Percentiles rank a stretch among this genome's conserved stretches.
Conservation (phyloP, 2,329 filamentous ascomycete species). For the Pezicula neosporulosa region DNA sequence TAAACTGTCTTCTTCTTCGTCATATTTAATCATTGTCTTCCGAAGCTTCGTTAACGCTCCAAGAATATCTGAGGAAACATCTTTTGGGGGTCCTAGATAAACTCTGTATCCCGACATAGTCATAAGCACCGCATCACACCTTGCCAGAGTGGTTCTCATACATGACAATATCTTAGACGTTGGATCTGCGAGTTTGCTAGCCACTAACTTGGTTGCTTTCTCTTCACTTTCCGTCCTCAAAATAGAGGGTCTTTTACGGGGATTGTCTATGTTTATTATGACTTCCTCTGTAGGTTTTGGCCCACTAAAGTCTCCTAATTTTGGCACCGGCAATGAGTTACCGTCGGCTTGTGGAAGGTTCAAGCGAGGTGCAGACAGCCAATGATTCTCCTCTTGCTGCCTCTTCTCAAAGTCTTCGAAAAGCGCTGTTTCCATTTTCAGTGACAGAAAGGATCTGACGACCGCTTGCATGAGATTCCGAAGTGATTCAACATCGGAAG, state of each 20-base stretch:
- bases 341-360: not conserved
- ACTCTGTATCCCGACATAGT: constrained; percentile 47
- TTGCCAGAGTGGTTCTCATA: constrained; percentile 40
- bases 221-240: constrained; percentile 23
- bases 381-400: not conserved
- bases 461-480: constrained; percentile 54
- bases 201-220: constrained; percentile 26
- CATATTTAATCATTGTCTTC: constrained; percentile 42
- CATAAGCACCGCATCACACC: constrained; percentile 52
- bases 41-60: constrained; percentile 37
- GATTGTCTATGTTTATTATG: constrained; percentile 32
- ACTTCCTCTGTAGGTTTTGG: constrained; percentile 21
- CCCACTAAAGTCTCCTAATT: too few species aligned
- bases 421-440: constrained; percentile 45
- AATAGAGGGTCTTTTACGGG: constrained; percentile 19
- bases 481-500: constrained; percentile 44
- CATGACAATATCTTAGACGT: constrained; percentile 42
- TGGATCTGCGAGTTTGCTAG: constrained; percentile 38
- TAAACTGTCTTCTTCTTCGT: constrained; percentile 42
- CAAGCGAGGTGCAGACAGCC: not conserved
- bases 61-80: constrained; percentile 39
- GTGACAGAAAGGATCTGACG: constrained; percentile 48
- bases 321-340: too few species aligned
- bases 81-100: constrained; percentile 40
- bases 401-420: constrained; percentile 32